Evolutionary conservation across 495 filamentous ascomycete species (phyloP).

Genomic region (Tetracladium setigerum): DNA sequence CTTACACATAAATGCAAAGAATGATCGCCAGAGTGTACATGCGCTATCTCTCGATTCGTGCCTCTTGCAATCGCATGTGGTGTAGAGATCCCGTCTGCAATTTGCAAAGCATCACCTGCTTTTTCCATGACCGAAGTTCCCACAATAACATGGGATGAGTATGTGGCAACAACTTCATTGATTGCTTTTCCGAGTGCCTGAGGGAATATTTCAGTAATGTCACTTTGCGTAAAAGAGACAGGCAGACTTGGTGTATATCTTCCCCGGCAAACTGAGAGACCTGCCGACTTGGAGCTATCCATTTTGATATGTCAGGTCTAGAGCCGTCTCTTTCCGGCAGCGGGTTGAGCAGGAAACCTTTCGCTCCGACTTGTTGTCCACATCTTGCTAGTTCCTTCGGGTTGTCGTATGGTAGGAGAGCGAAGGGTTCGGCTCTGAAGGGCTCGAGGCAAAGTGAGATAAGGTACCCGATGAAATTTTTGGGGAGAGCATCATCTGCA

Average conservation of each 20-base stretch:
- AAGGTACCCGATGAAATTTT: slow-evolving; percentile 12
- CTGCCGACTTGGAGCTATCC: slow-evolving; percentile 15
- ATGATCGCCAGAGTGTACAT: slow-evolving; percentile 13
- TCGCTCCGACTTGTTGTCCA: slow-evolving; percentile 2
- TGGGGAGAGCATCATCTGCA: slow-evolving; percentile 12
- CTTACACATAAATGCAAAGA: slow-evolving; percentile 12
- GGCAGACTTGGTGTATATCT: slow-evolving; percentile 13
- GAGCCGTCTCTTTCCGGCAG: slow-evolving; percentile 12
- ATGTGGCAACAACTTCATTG: slow-evolving; percentile 7
- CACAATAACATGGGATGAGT: slow-evolving; percentile 6
- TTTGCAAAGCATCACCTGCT: slow-evolving; percentile 10
- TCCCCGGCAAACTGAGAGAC: slow-evolving; percentile 8
- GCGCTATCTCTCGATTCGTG: slow-evolving; percentile 14
- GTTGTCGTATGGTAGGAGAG: slow-evolving; percentile 11
- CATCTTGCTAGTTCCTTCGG: slow-evolving; percentile 13
- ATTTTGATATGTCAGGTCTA: slow-evolving; percentile 9
- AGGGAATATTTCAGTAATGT: background rate
- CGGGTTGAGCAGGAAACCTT: slow-evolving; percentile 3
- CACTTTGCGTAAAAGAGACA: too few relatives aligned
- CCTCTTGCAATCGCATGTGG: slow-evolving; percentile 10
- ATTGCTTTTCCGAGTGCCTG: slow-evolving; percentile 9
- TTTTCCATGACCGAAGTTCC: slow-evolving; percentile 14
- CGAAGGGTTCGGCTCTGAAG: slow-evolving; percentile 12
- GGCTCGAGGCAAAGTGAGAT: slow-evolving; percentile 5
- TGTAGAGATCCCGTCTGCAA: slow-evolving; percentile 6